Evolutionary conservation across 1,284 basidiomycete species (phyloP), one percentile per base, ranked within the genome.

Genomic region (Waitea zeae): DNA sequence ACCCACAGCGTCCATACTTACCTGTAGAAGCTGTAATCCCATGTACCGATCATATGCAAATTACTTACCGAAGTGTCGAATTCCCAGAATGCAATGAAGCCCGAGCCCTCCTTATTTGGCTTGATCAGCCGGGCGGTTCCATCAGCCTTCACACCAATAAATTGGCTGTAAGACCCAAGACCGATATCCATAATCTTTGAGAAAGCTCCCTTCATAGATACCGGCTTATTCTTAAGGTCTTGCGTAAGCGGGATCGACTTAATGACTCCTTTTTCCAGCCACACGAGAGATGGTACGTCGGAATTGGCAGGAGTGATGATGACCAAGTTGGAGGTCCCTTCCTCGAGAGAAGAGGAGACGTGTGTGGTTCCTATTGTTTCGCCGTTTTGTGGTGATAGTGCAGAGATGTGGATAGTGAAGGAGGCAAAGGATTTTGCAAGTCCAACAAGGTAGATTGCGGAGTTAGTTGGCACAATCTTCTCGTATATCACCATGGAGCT

Each of bases 401-500:
- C 56, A 12, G 70, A 68, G 41, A 82, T 57, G 39, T 81, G 69
- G 1, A 89, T 50, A 9, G 72, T 78, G 45, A 74, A 72, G 0
- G 71, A 67, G 1, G 62, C 55, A 39, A 69, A 54, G 0, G 72
- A 72, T 42, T 73, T 77, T 2, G 72, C 59, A 18, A 83, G 56
- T 1, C 80, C 82, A 14, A 83, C 51, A n/a, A 70, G 58, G 46
- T 80, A 84, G 17, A 86, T 51, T 0, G 70, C 57, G 2, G 57
- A 52, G 3, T 57, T 50, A 1, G 72, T 70, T 0, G 62, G 43
- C 9, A 72, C 49, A 17, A 89, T 46, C 38, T 71, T 64, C 6
- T 75, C 70, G 52, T 78, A 73, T 12, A 77, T 56, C 4, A 74
- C 62, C 4, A 71, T 61, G 1, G 71, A 73, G n/a, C 78, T 81